Conservation (phyloP, 139 green algal genomes). For the Chlamydomonas asymmetrica region DNA sequence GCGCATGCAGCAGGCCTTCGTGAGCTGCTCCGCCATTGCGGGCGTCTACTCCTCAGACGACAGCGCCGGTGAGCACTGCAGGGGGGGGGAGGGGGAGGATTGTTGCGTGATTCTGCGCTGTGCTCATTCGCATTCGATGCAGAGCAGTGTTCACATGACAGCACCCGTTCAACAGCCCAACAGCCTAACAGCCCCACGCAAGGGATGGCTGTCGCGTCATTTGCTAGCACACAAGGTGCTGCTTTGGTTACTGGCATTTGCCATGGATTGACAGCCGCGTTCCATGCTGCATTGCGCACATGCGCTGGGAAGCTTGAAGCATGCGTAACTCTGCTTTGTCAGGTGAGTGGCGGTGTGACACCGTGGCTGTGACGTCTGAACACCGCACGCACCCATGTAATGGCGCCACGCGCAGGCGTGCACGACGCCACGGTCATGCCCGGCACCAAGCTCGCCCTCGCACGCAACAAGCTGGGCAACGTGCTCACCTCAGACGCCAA, state of each 20-base stretch:
- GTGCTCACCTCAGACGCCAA: background rate
- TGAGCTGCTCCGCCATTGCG: slow-evolving; percentile 14
- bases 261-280: too few relatives aligned
- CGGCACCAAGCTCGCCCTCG: slow-evolving; percentile 5
- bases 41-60: slow-evolving; percentile 18
- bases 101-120: background rate
- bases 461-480: background rate
- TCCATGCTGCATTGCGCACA: too few relatives aligned
- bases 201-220: background rate
- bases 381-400: too few relatives aligned
- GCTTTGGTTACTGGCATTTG: too few relatives aligned
- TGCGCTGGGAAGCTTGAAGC: background rate
- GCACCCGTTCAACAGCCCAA: background rate
- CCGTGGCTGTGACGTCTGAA: too few relatives aligned
- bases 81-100: background rate
- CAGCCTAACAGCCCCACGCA: background rate
- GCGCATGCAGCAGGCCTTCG: slow-evolving; percentile 30
- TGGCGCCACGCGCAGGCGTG: background rate
- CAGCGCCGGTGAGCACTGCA: slow-evolving; percentile 6
- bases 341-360: too few relatives aligned
- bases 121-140: background rate
- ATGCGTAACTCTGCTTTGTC: background rate
- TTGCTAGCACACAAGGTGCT: background rate
- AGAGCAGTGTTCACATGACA: background rate
- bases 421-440: background rate